phyloP scores from a whole-genome alignment of 2,329 filamentous ascomycete genomes.

The Trichoderma endophyticum region DNA sequence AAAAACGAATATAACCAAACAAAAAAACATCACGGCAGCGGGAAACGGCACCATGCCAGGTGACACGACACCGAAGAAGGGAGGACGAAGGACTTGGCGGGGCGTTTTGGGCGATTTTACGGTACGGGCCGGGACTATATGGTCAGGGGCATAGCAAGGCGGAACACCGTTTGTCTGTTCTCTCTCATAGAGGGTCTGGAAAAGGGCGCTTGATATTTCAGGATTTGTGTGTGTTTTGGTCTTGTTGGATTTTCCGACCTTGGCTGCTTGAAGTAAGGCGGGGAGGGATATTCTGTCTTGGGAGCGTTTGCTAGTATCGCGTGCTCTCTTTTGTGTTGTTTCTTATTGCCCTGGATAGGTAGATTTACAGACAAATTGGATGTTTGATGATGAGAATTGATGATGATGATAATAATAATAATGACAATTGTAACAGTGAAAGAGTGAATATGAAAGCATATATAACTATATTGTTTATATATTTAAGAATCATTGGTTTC shows the following conservation, averaged over 20 bases:
- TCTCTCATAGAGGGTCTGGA: slow-evolving; percentile 5
- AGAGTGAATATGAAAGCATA: background rate
- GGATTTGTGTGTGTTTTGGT: background rate
- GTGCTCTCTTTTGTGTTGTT: background rate
- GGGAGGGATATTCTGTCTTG: background rate
- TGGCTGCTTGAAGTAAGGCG: background rate
- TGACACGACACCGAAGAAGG: background rate
- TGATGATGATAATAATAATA: background rate
- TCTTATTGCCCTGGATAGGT: background rate
- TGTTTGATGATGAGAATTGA: background rate
- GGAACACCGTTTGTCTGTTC: slow-evolving; percentile 5
- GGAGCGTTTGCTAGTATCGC: background rate
- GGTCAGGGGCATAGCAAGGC: slow-evolving; percentile 11
- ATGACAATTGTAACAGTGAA: background rate
- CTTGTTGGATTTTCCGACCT: background rate
- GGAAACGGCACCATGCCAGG: background rate
- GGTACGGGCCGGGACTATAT: slow-evolving; percentile 7
- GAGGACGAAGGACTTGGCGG: background rate
- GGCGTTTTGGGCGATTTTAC: slow-evolving; percentile 12
- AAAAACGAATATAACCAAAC: background rate
- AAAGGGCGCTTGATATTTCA: slow-evolving; percentile 1
- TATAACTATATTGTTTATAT: background rate
- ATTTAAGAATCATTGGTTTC: background rate
- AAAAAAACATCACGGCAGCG: background rate
- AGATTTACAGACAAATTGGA: slow-evolving; percentile 8